These are phyloP conservation scores for Rhodotorula sp. DNA, from an alignment of 1,284 basidiomycete species.

Conservation along the genomic window DNA sequence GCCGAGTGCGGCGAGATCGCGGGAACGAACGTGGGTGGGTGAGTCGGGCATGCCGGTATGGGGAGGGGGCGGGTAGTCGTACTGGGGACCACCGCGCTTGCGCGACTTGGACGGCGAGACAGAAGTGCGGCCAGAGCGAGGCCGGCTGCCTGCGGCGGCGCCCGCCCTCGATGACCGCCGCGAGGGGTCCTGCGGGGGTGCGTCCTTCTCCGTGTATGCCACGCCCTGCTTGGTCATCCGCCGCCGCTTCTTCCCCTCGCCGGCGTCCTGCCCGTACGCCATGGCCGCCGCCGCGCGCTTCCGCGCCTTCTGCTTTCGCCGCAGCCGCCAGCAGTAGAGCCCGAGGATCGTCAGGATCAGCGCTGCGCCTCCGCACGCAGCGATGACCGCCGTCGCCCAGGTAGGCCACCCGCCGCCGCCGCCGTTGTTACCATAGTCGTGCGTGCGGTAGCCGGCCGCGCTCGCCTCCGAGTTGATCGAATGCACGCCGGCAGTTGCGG, in stretches of 20 bases:
- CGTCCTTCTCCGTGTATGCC: background rate
- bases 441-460: conserved; percentile 9
- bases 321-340: conserved; percentile 15
- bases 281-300: conserved; percentile 1
- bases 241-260: background rate
- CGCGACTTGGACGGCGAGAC: background rate
- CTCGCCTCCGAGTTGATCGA: conserved; percentile 16
- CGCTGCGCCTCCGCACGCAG: conserved; percentile 16
- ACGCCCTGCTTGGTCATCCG: background rate
- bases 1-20: conserved; percentile 14
- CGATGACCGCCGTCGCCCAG: conserved; percentile 37
- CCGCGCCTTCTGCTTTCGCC: conserved; percentile 14
- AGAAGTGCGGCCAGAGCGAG: background rate
- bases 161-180: background rate
- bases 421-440: conserved; percentile 1
- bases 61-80: background rate
- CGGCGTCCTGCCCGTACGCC: background rate
- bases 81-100: background rate
- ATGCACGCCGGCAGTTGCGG: conserved; percentile 27
- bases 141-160: background rate
- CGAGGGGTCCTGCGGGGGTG: background rate
- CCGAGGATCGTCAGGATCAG: conserved; percentile 17
- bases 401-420: conserved; percentile 24
- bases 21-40: background rate
- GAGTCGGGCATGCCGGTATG: background rate